These are phyloP conservation scores for Penicillium oxalicum DNA, from an alignment of 2,329 filamentous ascomycete genomes.

Conservation along the genomic window DNA sequence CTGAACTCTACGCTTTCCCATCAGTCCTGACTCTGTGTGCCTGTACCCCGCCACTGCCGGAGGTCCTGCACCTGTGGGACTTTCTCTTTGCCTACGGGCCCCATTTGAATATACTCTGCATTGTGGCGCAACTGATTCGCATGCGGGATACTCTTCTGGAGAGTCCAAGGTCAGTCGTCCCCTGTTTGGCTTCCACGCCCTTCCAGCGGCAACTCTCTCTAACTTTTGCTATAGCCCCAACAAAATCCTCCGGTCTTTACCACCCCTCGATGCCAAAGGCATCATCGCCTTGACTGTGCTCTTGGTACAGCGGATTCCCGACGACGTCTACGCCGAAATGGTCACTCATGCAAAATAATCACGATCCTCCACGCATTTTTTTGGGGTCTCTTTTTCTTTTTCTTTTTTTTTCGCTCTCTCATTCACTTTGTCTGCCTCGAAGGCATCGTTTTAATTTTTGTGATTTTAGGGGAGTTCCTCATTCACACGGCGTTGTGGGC, in stretches of 20 bases:
- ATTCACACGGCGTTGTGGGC: conserved; percentile 9
- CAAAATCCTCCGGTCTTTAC: conserved; percentile 82
- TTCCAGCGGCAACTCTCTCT: background rate
- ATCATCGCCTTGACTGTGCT: conserved; percentile 80
- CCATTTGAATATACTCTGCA: conserved; percentile 91
- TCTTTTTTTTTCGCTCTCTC: background rate
- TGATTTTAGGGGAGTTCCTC: no score
- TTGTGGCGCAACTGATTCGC: conserved; percentile 88
- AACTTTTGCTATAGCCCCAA: conserved; percentile 61
- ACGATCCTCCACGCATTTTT: background rate
- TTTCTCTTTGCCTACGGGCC: conserved; percentile 94
- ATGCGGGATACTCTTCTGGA: conserved; percentile 78
- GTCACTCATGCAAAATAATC: conserved; percentile 66
- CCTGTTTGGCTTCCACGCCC: background rate
- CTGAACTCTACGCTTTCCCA: conserved; percentile 93
- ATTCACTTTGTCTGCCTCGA: background rate
- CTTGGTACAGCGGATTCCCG: conserved; percentile 83
- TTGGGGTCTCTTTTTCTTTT: background rate
- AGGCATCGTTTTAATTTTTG: no score
- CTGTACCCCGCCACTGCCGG: conserved; percentile 88
- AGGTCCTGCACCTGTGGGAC: conserved; percentile 91
- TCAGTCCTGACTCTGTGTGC: conserved; percentile 91
- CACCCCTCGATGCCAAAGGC: conserved; percentile 72
- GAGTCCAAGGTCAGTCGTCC: conserved; percentile 63
- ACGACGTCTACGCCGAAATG: conserved; percentile 85